A percentile compares a stretch with the other conserved stretches of the same genome.
phyloP scores from a whole-genome alignment of 768 basidiomycete species.

The Sarcodon aspratus region DNA sequence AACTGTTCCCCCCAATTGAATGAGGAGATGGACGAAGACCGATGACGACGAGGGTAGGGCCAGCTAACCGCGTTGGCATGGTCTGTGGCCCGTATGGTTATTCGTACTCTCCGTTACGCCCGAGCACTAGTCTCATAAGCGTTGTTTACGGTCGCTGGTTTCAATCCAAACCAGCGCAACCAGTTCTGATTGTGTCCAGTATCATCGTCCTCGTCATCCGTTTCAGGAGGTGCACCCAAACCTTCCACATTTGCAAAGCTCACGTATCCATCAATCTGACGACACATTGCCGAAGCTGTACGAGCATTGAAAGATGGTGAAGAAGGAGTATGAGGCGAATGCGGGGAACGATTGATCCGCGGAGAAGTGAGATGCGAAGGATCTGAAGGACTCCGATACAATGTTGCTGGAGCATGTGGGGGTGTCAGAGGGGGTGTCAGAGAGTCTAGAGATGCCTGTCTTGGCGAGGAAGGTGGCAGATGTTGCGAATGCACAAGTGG shows the following conservation, averaged over 20 bases:
- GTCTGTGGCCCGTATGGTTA: too few species aligned
- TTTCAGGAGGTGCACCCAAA: slow-evolving; percentile 41
- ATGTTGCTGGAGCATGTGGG: slow-evolving; percentile 3
- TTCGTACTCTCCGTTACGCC: too few species aligned
- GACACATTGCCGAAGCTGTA: slow-evolving; percentile 46
- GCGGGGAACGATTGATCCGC: slow-evolving; percentile 4
- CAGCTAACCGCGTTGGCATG: too few species aligned
- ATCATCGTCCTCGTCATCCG: slow-evolving; percentile 14
- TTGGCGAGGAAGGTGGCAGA: neutral
- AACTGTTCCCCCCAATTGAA: too few species aligned
- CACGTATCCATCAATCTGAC: slow-evolving; percentile 49
- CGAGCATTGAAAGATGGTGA: slow-evolving; percentile 48
- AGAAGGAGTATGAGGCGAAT: slow-evolving; percentile 16
- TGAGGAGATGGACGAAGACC: too few species aligned
- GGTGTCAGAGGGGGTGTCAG: neutral
- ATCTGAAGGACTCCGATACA: slow-evolving; percentile 6
- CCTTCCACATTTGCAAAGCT: slow-evolving; percentile 61
- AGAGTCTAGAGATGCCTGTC: neutral
- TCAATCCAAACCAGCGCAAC: slow-evolving; percentile 7
- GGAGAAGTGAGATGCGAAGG: neutral
- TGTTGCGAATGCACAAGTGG: neutral
- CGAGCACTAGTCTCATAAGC: too few species aligned
- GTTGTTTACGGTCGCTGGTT: neutral
- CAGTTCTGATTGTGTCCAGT: slow-evolving; percentile 10
- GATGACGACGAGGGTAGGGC: too few species aligned